Evolutionary conservation across 345 rosid species (phyloP).

Genomic region (Melaleuca quinquenervia): DNA sequence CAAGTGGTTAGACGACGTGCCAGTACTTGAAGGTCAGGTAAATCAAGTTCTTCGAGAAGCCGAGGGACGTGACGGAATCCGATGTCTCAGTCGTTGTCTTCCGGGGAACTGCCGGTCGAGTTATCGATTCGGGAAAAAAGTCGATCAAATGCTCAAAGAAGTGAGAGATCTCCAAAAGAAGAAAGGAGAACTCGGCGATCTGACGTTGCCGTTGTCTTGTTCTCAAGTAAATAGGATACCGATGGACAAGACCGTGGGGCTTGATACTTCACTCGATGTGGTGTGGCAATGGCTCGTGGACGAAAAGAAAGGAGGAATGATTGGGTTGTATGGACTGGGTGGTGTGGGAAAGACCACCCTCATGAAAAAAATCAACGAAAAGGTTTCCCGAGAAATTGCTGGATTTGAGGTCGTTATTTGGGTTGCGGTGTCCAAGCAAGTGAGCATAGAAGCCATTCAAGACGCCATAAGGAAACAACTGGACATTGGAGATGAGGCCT

Average conservation of each 20-base stretch:
- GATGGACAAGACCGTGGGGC: not conserved
- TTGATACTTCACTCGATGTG: not conserved
- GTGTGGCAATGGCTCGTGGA: not conserved
- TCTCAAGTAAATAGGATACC: too few species aligned
- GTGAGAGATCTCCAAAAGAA: not conserved
- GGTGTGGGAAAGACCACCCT: not conserved
- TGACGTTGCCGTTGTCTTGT: fast-evolving
- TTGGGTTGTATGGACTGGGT: not conserved
- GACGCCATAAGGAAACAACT: not conserved
- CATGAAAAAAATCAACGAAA: not conserved
- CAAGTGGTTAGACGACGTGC: fast-evolving
- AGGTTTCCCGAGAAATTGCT: fast-evolving
- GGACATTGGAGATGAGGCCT: fast-evolving
- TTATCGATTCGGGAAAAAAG: not conserved
- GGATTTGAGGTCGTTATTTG: not conserved
- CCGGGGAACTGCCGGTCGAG: not conserved
- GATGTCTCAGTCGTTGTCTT: not conserved
- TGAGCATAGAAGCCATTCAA: not conserved
- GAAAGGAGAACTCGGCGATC: not conserved
- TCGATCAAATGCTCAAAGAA: fast-evolving
- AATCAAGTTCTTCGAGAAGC: not conserved
- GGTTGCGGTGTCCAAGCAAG: fast-evolving
- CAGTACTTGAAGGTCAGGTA: fast-evolving
- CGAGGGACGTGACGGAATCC: fast-evolving
- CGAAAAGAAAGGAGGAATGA: too few species aligned